Evolutionary conservation across 106 monocot genomes (phyloP).

Genomic region (Agapanthus africanus): DNA sequence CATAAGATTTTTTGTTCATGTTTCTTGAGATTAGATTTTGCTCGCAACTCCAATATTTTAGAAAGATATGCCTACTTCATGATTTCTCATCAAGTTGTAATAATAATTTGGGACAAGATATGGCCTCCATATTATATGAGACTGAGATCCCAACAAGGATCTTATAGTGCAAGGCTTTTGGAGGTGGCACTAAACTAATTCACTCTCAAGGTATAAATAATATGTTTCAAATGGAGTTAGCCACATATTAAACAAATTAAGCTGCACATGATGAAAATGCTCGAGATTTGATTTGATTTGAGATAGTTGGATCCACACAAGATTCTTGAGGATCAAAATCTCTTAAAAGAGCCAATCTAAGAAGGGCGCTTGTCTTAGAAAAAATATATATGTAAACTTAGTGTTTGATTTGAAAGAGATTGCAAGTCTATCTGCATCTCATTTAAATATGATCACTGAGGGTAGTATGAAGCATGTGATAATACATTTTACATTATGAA

Average conservation of each 20-base stretch:
- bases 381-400: too few relatives aligned
- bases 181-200: neutral
- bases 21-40: neutral
- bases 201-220: neutral
- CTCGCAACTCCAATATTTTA: neutral
- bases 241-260: neutral
- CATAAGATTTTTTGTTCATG: too few relatives aligned
- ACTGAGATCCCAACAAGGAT: neutral
- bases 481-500: too few relatives aligned
- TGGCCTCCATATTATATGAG: too few relatives aligned
- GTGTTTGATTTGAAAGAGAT: neutral
- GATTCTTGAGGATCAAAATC: neutral
- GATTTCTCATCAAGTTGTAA: too few relatives aligned
- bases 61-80: neutral
- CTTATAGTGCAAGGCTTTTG: constrained; percentile 1
- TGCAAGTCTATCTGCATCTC: neutral
- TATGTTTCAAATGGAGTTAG: neutral
- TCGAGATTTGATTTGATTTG: neutral
- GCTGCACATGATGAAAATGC: neutral
- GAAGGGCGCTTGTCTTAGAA: neutral
- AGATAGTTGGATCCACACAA: neutral
- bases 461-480: too few relatives aligned
- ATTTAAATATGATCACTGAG: too few relatives aligned
- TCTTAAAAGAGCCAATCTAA: neutral
- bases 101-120: too few relatives aligned